Base-by-base conservation (phyloP, 2,329 filamentous ascomycete species). In the Aspergillus sp. region DNA sequence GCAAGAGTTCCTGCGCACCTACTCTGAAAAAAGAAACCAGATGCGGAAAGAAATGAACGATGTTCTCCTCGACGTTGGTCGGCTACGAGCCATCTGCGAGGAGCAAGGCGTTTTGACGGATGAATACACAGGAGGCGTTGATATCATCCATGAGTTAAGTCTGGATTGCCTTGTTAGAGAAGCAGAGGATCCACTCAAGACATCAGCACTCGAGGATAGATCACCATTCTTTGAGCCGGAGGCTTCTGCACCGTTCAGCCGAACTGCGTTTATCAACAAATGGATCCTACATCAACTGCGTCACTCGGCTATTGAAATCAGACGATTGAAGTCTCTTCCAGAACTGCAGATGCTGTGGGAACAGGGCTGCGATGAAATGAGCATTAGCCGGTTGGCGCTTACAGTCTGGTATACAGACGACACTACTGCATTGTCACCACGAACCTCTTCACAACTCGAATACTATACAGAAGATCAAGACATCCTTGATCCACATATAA, bases 261-360 rank as follows among this genome's bases (percentile, higher is more conserved):
- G 51, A 13, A 40, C 47, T 9, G 42, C 42, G 6, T 62, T 59
- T 37, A 51, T 64, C 40, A 58, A 60, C 28, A 57, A 51, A 42
- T 64, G 61, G 61, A 52, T 62, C 30, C 56, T 63, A 0, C 59
- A 65, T 32, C 54, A 57, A 27, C 49, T 65, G 3, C 54, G 60
- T 7, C 59, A 56, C 28, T 65, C 60, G 1, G 52, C 52, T 2
- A 38, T 61, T 19, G 54, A 60, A 31, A 56, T 60, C 19, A 32
- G 50, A 37, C 53, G 50, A 2, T 44, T 61, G 9, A 58, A 58
- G 12, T 50, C 51, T n/a, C 45, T 47, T 5, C 53, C 51, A 4
- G 49, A 49, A 19, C 43, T 58, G 10, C 40, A 48, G n/a, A 29
- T 41, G 11, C 30, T 60, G 30, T 38, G 45, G 9, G 34, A 49